These are phyloP conservation scores for Dryas alaskensis DNA, from an alignment of 306 rosid genomes.

Conservation along the genomic window DNA sequence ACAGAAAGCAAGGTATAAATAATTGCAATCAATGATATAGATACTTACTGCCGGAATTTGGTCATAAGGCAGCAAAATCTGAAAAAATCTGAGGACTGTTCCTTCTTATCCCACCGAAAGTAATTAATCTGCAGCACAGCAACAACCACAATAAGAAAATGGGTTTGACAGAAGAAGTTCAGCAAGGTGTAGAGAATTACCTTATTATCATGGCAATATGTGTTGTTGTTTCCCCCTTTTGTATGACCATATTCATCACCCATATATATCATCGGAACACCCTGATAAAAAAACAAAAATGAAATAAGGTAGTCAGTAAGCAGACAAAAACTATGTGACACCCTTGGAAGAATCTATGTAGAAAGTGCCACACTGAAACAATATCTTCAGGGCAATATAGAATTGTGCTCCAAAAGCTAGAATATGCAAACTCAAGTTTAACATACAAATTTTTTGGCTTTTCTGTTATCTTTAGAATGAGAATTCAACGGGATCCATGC, in stretches of 20 bases:
- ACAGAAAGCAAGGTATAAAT: constrained; percentile 6
- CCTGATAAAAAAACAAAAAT: constrained; percentile 47
- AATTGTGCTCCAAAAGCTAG: neutral
- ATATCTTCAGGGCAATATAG: neutral
- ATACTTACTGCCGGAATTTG: constrained; percentile 65
- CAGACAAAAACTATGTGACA: constrained; percentile 12
- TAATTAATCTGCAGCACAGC: constrained; percentile 67
- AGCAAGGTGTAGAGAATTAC: constrained; percentile 47
- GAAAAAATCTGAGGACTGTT: constrained; percentile 68
- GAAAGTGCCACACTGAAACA: neutral
- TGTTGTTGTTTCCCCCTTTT: constrained; percentile 97
- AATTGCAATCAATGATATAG: constrained; percentile 3
- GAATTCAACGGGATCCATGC: neutral
- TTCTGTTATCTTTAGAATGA: neutral
- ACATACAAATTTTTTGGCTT: neutral
- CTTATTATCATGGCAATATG: constrained; percentile 91
- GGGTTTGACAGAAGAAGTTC: constrained; percentile 14
- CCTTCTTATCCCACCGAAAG: constrained; percentile 90
- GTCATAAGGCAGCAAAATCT: constrained; percentile 84
- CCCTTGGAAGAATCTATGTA: constrained; percentile 11
- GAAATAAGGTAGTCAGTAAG: constrained; percentile 4
- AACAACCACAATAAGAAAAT: constrained; percentile 22
- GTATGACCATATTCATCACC: constrained; percentile 99
- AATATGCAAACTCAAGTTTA: neutral
- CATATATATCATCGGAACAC: constrained; percentile 91